Evolutionary conservation across 2,329 filamentous ascomycete species (phyloP).

Genomic region (Ceratocystis destructans): DNA sequence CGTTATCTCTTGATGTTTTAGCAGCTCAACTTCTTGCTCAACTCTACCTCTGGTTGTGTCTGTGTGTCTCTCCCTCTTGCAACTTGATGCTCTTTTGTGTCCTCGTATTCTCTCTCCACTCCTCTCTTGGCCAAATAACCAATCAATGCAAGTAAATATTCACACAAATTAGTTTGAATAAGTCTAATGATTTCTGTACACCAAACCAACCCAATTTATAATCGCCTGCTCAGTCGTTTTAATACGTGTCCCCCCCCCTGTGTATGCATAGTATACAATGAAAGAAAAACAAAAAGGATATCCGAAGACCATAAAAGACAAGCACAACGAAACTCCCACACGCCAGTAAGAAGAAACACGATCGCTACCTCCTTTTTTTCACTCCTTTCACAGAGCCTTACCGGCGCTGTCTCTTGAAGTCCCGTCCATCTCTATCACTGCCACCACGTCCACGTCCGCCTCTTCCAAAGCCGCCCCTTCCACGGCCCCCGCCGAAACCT

Average conservation of each 20-base stretch:
- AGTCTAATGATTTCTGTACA: not conserved
- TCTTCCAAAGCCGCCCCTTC: constrained; percentile 6
- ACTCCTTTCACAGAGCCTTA: not conserved
- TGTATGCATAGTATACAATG: not conserved
- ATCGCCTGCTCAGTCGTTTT: too few relatives aligned
- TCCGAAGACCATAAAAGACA: too few relatives aligned
- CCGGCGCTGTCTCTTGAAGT: constrained; percentile 13
- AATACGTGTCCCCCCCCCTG: not conserved
- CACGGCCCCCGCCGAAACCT: constrained; percentile 9
- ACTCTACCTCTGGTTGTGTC: not conserved
- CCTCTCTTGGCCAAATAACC: not conserved
- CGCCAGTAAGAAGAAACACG: not conserved
- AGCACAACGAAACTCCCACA: too few relatives aligned
- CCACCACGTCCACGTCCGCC: constrained; percentile 9
- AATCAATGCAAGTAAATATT: not conserved
- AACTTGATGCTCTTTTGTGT: not conserved
- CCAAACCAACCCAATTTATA: not conserved
- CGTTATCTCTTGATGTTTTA: constrained; percentile 10
- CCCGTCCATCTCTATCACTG: constrained; percentile 6
- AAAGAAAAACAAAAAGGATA: constrained; percentile 2
- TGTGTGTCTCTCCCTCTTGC: too few relatives aligned
- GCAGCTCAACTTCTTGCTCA: constrained; percentile 17
- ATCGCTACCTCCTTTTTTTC: not conserved
- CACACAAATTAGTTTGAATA: not conserved
- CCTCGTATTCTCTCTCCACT: constrained; percentile 4